A percentile compares a stretch with the other conserved stretches of the same genome.
These are phyloP conservation scores for Mycosphaerella sp. DNA, from an alignment of 2,329 filamentous ascomycete genomes.

Conservation along the genomic window DNA sequence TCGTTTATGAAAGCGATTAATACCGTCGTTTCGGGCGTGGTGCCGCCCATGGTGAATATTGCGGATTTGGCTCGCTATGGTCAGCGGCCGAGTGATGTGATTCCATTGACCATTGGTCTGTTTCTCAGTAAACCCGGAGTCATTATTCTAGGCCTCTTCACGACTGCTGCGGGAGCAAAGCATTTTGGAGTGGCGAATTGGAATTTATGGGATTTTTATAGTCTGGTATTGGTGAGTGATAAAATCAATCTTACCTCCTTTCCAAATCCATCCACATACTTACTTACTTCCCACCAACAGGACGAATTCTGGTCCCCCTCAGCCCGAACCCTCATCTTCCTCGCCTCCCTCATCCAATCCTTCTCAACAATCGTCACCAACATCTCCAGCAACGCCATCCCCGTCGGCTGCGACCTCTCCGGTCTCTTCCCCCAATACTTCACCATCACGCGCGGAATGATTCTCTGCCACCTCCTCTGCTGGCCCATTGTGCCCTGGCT, in stretches of 20 bases:
- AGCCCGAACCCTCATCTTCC: constrained; percentile 38
- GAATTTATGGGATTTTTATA: constrained; percentile 44
- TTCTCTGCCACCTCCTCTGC: constrained; percentile 37
- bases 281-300: too few species aligned
- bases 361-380: constrained; percentile 42
- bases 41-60: constrained; percentile 35
- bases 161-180: constrained; percentile 35
- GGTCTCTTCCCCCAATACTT: constrained; percentile 40
- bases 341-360: constrained; percentile 34
- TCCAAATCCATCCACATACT: too few species aligned
- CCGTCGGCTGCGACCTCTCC: constrained; percentile 39
- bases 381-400: constrained; percentile 38
- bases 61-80: constrained; percentile 40
- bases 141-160: constrained; percentile 38
- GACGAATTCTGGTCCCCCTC: constrained; percentile 36
- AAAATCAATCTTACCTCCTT: too few species aligned
- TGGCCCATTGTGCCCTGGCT: constrained; percentile 40
- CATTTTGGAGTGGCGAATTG: constrained; percentile 37
- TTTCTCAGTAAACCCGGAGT: constrained; percentile 37
- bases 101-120: constrained; percentile 34
- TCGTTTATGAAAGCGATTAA: constrained; percentile 40
- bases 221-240: constrained; percentile 30
- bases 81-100: constrained; percentile 28
- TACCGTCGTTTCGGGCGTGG: constrained; percentile 33
- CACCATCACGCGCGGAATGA: constrained; percentile 40